Base-by-base conservation (phyloP, 768 basidiomycete species). In the Lactarius deliciosus region DNA sequence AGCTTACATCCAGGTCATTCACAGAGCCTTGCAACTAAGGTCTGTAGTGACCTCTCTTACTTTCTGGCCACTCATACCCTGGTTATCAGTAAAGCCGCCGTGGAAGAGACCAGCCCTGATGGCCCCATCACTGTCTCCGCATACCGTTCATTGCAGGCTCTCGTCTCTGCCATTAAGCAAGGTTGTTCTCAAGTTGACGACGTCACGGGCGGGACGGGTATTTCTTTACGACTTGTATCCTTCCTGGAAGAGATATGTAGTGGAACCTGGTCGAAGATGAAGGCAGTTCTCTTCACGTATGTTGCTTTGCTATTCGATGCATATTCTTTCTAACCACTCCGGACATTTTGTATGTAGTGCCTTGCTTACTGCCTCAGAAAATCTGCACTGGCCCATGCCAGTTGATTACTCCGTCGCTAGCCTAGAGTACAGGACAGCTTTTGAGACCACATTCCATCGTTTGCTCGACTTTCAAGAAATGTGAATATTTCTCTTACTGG, bases 351-450 rank as follows among this genome's bases (percentile, higher is more conserved):
- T 47, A 11, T 25, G 32, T 68, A 96, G 95, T 22, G 75, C 81
- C 5, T 79, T 98, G 28, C 77, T 87, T 25, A 76, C 79, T 32
- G 82, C 85, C 16, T 82, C 91, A 1, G 94, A 96, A 75, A 81
- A 80, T 56, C 76, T 98, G 30, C 83, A 86, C n/a, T 98, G 96
- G 96, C 96, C 96, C 2, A 81, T 82, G 70, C 79, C 83, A 20
- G 83, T 94, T 0, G 83, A 92, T 70, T 94, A 91, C 72, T 73
- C 79, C 25, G 68, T 82, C 0, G 80, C 82, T 8, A 72, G 81
- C 5, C 70, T 77, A 15, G 81, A 84, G 30, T 81, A 86, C 58
- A 81, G 89, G 61, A 79, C 79, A 57, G 77, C 78, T 2, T 97
- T 99, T 73, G 92, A 96, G 74, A 75, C 75, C 18, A 85, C 91